A percentile compares a stretch with the other conserved stretches of the same genome.
Conservation (phyloP, 2,329 filamentous ascomycete species). For the Dactylonectria estremocensis region DNA sequence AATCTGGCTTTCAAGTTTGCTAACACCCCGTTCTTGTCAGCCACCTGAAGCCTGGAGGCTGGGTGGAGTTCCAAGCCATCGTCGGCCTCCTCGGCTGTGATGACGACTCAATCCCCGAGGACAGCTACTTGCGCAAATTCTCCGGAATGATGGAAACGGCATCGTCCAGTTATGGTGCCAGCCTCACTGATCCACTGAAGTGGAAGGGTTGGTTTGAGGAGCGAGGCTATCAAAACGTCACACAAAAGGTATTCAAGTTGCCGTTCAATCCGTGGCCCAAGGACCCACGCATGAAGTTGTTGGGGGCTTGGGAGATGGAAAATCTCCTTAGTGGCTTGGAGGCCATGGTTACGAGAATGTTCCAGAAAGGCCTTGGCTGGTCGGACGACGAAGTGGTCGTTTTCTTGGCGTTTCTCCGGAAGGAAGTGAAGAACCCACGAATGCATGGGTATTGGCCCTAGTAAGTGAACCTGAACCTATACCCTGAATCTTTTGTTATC, state of each 20-base stretch:
- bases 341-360: constrained; percentile 51
- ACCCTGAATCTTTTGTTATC: neutral
- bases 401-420: constrained; percentile 41
- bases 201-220: constrained; percentile 58
- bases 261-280: constrained; percentile 66
- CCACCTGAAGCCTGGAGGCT: constrained; percentile 35
- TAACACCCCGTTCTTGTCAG: constrained; percentile 10
- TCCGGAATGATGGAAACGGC: constrained; percentile 49
- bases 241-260: constrained; percentile 61
- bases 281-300: constrained; percentile 64
- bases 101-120: constrained; percentile 41
- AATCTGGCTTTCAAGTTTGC: neutral
- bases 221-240: constrained; percentile 67
- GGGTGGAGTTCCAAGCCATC: constrained; percentile 45
- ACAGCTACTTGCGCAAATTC: constrained; percentile 44
- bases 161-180: constrained; percentile 48
- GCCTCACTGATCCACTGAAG: constrained; percentile 45
- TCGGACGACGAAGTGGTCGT: constrained; percentile 40
- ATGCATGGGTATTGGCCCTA: constrained; percentile 46
- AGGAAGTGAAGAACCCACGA: constrained; percentile 40
- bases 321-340: constrained; percentile 45
- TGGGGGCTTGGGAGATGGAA: constrained; percentile 55
- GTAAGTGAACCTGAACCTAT: constrained; percentile 22
- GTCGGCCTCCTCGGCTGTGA: constrained; percentile 42
- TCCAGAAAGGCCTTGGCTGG: constrained; percentile 49